Percentiles rank a stretch among this genome's conserved stretches.
Conservation (phyloP, 1,284 basidiomycete species). For the Fomitopsis betulina region DNA sequence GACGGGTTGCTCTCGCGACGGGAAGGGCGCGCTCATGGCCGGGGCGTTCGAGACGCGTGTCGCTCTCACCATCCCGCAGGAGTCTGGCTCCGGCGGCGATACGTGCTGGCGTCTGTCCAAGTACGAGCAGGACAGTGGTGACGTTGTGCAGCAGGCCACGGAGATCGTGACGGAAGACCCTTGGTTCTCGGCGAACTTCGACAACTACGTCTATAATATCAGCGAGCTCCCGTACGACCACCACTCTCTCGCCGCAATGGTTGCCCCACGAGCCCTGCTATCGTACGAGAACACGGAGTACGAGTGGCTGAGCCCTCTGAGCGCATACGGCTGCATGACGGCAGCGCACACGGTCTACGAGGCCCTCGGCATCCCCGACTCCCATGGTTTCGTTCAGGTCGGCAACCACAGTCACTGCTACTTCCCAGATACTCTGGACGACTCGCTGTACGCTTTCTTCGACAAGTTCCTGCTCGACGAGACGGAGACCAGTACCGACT, state of each 20-base stretch:
- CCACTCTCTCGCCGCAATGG: conserved; percentile 44
- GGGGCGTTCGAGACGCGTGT: conserved; percentile 51
- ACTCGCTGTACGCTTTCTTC: conserved; percentile 44
- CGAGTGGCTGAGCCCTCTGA: conserved; percentile 46
- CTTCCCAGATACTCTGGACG: conserved; percentile 40
- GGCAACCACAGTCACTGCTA: conserved; percentile 49
- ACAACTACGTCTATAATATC: conserved; percentile 38
- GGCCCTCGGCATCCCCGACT: conserved; percentile 40
- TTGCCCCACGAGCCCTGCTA: conserved; percentile 48
- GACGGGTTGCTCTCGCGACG: conserved; percentile 52
- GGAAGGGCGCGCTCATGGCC: conserved; percentile 51
- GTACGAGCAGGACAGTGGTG: conserved; percentile 32
- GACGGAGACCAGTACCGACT: conserved; percentile 36
- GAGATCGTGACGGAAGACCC: conserved; percentile 52
- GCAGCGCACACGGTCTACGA: conserved; percentile 43
- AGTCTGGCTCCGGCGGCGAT: conserved; percentile 51
- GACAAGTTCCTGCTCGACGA: conserved; percentile 47
- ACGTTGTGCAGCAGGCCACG: conserved; percentile 40
- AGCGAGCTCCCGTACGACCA: conserved; percentile 46
- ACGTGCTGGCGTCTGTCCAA: conserved; percentile 54
- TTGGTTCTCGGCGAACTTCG: conserved; percentile 48
- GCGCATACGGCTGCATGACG: conserved; percentile 43
- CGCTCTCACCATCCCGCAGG: conserved; percentile 51
- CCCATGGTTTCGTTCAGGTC: conserved; percentile 46
- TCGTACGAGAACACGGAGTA: conserved; percentile 47